phyloP scores from a whole-genome alignment of 2,329 filamentous ascomycete species.

The Knoxdaviesia capensis region DNA sequence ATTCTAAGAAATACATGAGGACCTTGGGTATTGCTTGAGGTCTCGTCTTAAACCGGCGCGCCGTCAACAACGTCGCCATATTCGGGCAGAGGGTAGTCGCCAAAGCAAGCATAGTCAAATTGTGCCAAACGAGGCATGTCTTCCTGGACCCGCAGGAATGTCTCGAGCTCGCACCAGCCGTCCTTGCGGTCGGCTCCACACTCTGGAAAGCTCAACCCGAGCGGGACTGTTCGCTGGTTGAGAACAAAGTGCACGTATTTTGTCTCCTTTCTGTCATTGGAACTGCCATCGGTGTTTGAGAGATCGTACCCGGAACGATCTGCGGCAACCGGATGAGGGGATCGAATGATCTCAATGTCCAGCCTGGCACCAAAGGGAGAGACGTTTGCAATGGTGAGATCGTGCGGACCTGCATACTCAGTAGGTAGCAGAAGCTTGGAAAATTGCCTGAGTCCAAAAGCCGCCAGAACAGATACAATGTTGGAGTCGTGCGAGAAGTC shows the following conservation, averaged over 20 bases:
- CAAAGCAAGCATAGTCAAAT: conserved; percentile 48
- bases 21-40: not conserved
- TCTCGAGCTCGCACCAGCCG: conserved; percentile 57
- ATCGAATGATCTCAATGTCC: conserved; percentile 53
- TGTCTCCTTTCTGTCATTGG: conserved; percentile 17
- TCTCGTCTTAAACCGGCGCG: conserved; percentile 9
- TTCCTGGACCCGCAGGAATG: conserved; percentile 43
- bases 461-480: conserved; percentile 47
- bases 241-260: conserved; percentile 56
- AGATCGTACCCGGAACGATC: conserved; percentile 30
- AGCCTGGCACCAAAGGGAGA: conserved; percentile 54
- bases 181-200: conserved; percentile 44
- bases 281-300: too few relatives aligned
- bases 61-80: conserved; percentile 21
- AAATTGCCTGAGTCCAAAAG: conserved; percentile 56
- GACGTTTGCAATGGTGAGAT: conserved; percentile 45
- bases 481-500: conserved; percentile 67
- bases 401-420: conserved; percentile 33
- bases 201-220: conserved; percentile 43
- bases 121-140: conserved; percentile 34
- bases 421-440: conserved; percentile 33
- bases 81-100: conserved; percentile 19
- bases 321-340: conserved; percentile 40
- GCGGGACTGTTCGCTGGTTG: conserved; percentile 53
- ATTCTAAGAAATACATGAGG: too few relatives aligned